Percentiles rank a stretch among this genome's conserved stretches.
These are phyloP conservation scores for Aspergillus eucalypticola DNA, from an alignment of 2,329 filamentous ascomycete species.

Conservation along the genomic window DNA sequence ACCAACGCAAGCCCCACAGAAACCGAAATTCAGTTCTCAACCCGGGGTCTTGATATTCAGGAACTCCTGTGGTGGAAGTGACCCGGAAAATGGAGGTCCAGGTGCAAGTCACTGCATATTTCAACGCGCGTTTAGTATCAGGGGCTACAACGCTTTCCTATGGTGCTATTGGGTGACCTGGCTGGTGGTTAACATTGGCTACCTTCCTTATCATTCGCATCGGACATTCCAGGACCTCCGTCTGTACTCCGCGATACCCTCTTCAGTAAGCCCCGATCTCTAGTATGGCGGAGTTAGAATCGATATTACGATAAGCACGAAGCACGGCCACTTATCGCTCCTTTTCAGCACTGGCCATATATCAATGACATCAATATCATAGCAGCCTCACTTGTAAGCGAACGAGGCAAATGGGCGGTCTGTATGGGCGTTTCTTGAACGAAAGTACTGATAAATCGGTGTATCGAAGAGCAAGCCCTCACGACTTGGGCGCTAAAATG, in stretches of 20 bases:
- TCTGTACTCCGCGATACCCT: background rate
- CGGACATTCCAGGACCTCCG: background rate
- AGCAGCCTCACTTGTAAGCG: conserved; percentile 1
- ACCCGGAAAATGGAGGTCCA: background rate
- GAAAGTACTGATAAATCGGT: background rate
- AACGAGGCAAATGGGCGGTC: conserved; percentile 6
- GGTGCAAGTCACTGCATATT: background rate
- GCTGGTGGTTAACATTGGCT: background rate
- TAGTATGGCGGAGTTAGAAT: background rate
- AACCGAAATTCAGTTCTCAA: conserved; percentile 1
- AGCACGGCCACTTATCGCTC: conserved; percentile 8
- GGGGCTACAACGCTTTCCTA: background rate
- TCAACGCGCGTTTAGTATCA: background rate
- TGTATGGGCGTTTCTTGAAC: background rate
- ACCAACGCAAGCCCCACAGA: background rate
- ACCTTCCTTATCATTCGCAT: background rate
- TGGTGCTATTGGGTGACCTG: background rate
- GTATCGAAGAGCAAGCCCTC: background rate
- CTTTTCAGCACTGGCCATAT: conserved; percentile 7
- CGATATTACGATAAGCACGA: conserved; percentile 8
- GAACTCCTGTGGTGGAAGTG: background rate
- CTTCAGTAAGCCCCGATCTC: background rate
- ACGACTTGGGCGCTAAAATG: background rate
- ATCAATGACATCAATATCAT: conserved; percentile 6
- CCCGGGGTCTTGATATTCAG: background rate